Evolutionary conservation across 371 early-diverging fungal genomes (phyloP), one percentile per base, ranked within the genome.

Genomic region (Rhizomucor miehei): DNA sequence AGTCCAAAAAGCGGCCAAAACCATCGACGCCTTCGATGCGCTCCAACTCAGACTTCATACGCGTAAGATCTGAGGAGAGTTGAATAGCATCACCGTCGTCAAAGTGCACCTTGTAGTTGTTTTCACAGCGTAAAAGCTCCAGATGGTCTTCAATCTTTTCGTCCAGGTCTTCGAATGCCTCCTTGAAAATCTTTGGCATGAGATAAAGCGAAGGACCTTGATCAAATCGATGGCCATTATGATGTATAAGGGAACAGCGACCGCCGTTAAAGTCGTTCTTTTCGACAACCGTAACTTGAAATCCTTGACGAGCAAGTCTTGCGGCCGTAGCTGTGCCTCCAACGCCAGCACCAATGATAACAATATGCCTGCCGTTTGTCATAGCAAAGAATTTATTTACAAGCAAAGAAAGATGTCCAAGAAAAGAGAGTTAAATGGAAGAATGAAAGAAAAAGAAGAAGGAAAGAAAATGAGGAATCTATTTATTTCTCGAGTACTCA

Each of bases 251-350:
- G 2, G 84, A 82, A 52, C 81, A 81, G 3, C 86, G 68, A 1
- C 86, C 86, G 29, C 86, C 86, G 2, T 57, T 54, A 50, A 77
- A 79, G 13, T 59, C 63, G 55, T 86, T 86, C 65, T 86, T 84
- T 51, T 86, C 86, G 8, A 80, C 62, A 2, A 86, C 82, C 6
- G 78, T 74, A 10, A 86, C 83, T 36, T 61, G 48, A 59, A 73
- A 71, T 0, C 86, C 86, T 55, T 66, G 63, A 23, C 73, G 67
- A 20, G 84, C 69, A 19, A 86, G 69, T 38, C 78, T 68, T 23
- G 86, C 86, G 43, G 84, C 86, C 12, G 72, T 73, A 5, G 83
- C 79, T 19, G 70, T 67, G 20, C 86, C 86, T 43, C 86, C 86
- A 2, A 71, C 71, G 36, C 86, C 86, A 52, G 84, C 79, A 59